Percentiles rank a stretch among this genome's conserved stretches.
Conservation (phyloP, 2,329 filamentous ascomycete genomes). For the Tolypocladium capitatum region DNA sequence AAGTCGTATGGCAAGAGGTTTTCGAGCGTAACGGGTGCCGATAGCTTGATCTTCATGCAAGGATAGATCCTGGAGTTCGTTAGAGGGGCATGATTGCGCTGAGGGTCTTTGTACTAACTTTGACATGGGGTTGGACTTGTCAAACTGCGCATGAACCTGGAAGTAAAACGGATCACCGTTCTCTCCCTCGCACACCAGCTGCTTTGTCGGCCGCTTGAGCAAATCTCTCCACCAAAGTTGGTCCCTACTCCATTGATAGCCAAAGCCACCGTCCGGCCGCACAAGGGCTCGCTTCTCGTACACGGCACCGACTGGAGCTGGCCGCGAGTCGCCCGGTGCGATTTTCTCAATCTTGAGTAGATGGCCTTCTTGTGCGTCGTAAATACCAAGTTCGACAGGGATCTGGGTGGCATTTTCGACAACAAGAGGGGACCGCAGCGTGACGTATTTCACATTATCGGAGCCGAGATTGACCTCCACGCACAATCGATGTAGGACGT, state of each 20-base stretch:
- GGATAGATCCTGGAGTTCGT: conserved; percentile 55
- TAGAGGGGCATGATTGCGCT: background rate
- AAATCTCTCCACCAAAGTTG: conserved; percentile 87
- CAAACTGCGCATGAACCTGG: conserved; percentile 78
- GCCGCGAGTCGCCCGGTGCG: conserved; percentile 75
- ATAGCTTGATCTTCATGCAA: conserved; percentile 86
- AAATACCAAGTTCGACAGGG: conserved; percentile 84
- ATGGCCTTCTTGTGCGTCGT: conserved; percentile 74
- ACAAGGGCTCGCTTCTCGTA: conserved; percentile 81
- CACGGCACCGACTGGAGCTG: conserved; percentile 82
- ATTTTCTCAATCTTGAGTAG: conserved; percentile 97
- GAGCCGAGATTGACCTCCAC: conserved; percentile 83
- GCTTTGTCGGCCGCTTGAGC: conserved; percentile 69
- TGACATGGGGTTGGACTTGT: conserved; percentile 70
- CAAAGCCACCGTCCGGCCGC: conserved; percentile 88
- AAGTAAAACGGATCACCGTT: conserved; percentile 90
- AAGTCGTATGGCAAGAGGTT: conserved; percentile 95
- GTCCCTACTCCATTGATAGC: conserved; percentile 89
- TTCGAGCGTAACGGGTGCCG: conserved; percentile 84
- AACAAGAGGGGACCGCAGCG: conserved; percentile 77
- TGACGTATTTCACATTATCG: conserved; percentile 98
- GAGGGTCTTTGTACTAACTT: conserved; percentile 32
- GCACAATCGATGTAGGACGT: conserved; percentile 74
- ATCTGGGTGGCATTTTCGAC: conserved; percentile 97
- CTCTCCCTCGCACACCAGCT: conserved; percentile 79